These are phyloP conservation scores for Mucor racemosus DNA, from an alignment of 371 early-diverging fungal genomes.

Conservation along the genomic window DNA sequence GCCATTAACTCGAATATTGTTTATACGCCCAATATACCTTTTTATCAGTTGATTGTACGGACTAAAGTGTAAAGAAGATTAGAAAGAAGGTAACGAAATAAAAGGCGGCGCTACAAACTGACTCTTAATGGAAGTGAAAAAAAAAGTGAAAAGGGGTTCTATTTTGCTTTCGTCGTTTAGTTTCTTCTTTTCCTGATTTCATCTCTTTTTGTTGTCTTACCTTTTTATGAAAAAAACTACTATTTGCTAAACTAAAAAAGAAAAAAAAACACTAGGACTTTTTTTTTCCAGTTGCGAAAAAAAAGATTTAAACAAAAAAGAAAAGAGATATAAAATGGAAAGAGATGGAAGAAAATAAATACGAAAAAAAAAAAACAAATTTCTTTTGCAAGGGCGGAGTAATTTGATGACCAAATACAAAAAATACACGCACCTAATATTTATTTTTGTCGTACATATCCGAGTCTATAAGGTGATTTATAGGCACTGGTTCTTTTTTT, in stretches of 20 bases:
- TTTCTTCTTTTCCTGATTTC: constrained; percentile 10
- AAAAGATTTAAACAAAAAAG: constrained; percentile 4
- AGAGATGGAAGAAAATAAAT: constrained; percentile 8
- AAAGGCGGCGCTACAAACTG: constrained; percentile 33
- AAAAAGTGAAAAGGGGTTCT: constrained; percentile 10
- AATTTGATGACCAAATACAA: constrained; percentile 9
- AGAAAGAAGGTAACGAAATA: constrained; percentile 13
- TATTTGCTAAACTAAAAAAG: neutral
- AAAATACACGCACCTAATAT: constrained; percentile 5
- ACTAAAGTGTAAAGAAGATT: neutral
- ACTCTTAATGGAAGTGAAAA: constrained; percentile 16
- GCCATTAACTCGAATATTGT: neutral
- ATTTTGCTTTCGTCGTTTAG: constrained; percentile 10
- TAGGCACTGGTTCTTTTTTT: neutral
- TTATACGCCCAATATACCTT: neutral
- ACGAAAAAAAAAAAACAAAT: constrained; percentile 6
- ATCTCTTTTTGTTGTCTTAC: neutral
- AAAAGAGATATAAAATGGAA: constrained; percentile 4
- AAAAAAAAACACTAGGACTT: neutral
- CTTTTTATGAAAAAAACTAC: neutral
- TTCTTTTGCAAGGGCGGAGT: constrained; percentile 8
- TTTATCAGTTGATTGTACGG: neutral
- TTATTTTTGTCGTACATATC: constrained; percentile 9
- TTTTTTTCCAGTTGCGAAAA: neutral
- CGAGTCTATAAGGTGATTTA: neutral